Conservation (phyloP, 2,329 filamentous ascomycete species). For the Exophiala spinifera region DNA sequence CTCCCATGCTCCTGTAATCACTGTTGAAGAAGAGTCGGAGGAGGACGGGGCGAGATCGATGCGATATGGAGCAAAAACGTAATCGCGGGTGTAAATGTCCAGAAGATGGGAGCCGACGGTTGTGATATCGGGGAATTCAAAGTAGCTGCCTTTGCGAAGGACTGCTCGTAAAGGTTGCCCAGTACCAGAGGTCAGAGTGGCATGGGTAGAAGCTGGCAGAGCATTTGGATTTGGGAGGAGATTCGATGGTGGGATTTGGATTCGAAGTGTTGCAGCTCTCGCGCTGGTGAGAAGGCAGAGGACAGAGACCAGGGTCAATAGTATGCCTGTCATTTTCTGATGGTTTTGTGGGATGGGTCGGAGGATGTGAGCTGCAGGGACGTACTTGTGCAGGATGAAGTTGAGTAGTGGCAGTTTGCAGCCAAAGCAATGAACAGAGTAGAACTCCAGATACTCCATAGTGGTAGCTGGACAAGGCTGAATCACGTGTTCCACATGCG, state of each 20-base stretch:
- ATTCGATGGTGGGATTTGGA: constrained; percentile 42
- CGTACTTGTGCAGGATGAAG: too few relatives aligned
- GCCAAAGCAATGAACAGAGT: too few relatives aligned
- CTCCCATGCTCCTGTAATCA: constrained; percentile 26
- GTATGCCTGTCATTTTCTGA: background rate
- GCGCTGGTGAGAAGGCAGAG: background rate
- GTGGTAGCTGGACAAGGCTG: too few relatives aligned
- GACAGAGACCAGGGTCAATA: background rate
- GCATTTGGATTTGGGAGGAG: constrained; percentile 43
- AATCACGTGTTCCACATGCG: too few relatives aligned
- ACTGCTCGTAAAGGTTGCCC: constrained; percentile 44
- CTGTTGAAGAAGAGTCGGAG: constrained; percentile 39
- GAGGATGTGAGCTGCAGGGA: too few relatives aligned
- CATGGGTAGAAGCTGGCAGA: constrained; percentile 48
- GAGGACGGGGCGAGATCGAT: constrained; percentile 61
- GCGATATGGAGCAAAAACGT: constrained; percentile 73
- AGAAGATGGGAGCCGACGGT: constrained; percentile 70
- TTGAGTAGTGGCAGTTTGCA: too few relatives aligned
- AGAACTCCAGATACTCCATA: too few relatives aligned
- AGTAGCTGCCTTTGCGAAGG: constrained; percentile 54
- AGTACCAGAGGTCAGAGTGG: constrained; percentile 46
- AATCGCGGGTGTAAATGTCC: constrained; percentile 72
- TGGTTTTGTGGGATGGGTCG: background rate
- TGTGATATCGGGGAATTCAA: constrained; percentile 69
- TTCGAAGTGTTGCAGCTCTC: constrained; percentile 18